These are phyloP conservation scores for Arthrinium puccinioides DNA, from an alignment of 2,329 filamentous ascomycete species.

Conservation along the genomic window DNA sequence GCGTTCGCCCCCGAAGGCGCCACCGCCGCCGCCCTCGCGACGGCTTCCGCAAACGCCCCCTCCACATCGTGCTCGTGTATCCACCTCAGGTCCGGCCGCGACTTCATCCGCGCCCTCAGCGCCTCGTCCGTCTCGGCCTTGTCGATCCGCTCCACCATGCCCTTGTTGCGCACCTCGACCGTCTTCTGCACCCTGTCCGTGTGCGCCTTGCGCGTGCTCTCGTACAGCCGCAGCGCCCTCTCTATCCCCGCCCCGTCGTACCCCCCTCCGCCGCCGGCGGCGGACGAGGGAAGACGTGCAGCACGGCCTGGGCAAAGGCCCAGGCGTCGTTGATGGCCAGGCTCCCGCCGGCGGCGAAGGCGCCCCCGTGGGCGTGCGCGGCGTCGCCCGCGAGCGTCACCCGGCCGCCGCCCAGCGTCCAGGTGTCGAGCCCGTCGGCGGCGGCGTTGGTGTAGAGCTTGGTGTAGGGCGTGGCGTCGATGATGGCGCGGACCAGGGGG, in stretches of 20 bases:
- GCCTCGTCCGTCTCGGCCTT: slow-evolving; percentile 27
- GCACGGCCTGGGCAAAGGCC: slow-evolving; percentile 31
- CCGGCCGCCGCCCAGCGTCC: slow-evolving; percentile 28
- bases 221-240: slow-evolving; percentile 29
- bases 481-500: slow-evolving; percentile 29
- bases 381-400: slow-evolving; percentile 32
- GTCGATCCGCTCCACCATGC: slow-evolving; percentile 15
- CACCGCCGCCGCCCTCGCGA: too few species aligned
- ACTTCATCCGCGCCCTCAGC: slow-evolving; percentile 25
- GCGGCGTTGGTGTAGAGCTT: slow-evolving; percentile 35
- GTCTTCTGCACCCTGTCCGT: slow-evolving; percentile 27
- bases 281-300: slow-evolving; percentile 22
- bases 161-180: slow-evolving; percentile 23
- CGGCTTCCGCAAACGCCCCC: slow-evolving; percentile 22
- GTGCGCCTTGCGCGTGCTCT: slow-evolving; percentile 33
- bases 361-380: slow-evolving; percentile 32
- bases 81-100: slow-evolving; percentile 31
- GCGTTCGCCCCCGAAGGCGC: too few species aligned
- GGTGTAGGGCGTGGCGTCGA: slow-evolving; percentile 31
- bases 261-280: slow-evolving; percentile 1
- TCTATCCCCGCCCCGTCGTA: slow-evolving; percentile 12
- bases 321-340: slow-evolving; percentile 33
- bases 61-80: slow-evolving; percentile 40
- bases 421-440: slow-evolving; percentile 29
- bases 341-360: slow-evolving; percentile 31